These are phyloP conservation scores for Rosa rugosa DNA, from an alignment of 306 rosid species.

Conservation along the genomic window DNA sequence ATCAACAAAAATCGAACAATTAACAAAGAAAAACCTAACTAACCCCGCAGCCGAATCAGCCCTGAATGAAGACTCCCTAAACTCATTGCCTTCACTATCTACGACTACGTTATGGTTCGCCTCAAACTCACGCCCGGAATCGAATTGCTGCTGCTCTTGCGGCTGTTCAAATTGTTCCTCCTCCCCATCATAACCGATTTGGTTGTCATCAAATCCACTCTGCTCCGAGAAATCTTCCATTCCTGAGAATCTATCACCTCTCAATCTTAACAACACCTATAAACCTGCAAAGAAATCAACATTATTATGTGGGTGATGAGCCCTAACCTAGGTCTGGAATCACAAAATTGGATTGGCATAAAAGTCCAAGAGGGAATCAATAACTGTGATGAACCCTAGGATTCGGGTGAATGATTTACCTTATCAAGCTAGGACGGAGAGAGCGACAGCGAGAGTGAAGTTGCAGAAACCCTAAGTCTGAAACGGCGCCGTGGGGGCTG, in stretches of 20 bases:
- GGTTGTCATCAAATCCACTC: conserved; percentile 25
- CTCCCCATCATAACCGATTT: conserved; percentile 22
- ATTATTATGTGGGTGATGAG: not conserved
- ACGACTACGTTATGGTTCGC: conserved; percentile 8
- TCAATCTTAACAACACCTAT: not conserved
- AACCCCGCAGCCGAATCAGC: conserved; percentile 48
- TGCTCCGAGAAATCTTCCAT: conserved; percentile 40
- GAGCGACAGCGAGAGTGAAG: not conserved
- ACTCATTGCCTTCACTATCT: conserved; percentile 22
- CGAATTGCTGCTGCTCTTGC: conserved; percentile 18
- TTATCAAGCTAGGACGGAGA: not conserved
- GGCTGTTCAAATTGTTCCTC: conserved; percentile 14
- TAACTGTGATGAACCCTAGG: not conserved
- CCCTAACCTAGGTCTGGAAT: not conserved
- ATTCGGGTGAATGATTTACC: not conserved
- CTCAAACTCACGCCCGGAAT: conserved; percentile 21
- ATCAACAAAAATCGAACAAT: conserved; percentile 1
- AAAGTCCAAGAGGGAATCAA: not conserved
- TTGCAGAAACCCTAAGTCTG: conserved; percentile 20
- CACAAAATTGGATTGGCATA: not conserved
- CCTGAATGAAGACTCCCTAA: conserved; percentile 34
- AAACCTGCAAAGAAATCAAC: not conserved
- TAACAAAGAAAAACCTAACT: conserved; percentile 25
- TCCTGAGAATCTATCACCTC: not conserved
- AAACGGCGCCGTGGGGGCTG: conserved; percentile 14